Evolutionary conservation across 2,329 filamentous ascomycete species (phyloP), one percentile per base, ranked within the genome.

Genomic region (Venturia pyrina): DNA sequence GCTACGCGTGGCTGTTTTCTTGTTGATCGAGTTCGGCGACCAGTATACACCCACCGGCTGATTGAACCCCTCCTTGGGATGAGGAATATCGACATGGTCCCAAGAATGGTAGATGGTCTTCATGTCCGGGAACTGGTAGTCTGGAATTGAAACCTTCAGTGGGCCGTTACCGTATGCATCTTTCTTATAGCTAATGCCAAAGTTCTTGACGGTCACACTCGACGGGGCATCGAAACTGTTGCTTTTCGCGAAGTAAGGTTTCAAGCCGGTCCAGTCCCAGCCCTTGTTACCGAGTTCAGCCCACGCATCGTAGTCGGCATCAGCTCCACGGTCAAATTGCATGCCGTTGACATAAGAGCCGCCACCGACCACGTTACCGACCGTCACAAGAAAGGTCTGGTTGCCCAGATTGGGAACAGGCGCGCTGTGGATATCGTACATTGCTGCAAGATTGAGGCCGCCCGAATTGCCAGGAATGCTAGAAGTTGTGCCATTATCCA

Each of bases 191-290:
- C 37, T 40, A 11, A 40, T 40, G n/a, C 40, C 32, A 17, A 19
- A 24, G 2, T 44, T 19, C 43, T 40, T 44, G 19, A 44, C 34
- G 11, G 37, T 40, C 15, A 21, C n/a, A 61, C 21, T 34, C 4
- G 59, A 61, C 5, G 59, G 34, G 19, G 34, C 17, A 13, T 21
- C n/a, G 59, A 41, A n/a, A 5, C 13, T 57, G 19, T n/a, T 46
- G 13, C 17, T 59, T 40, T 69, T 70, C 46, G 73, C 69, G 67
- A 74, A 76, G 65, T 71, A 75, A 0, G 70, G 71, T 1, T 71
- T 65, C 3, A 76, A 11, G 8, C 68, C 70, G 10, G 73, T 71
- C 41, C 70, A 75, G 0, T 71, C 72, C 75, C 73, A 75, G 21
- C 34, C 63, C 2, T 15, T 15, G 34, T 65, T 65, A 7, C 46